These are phyloP conservation scores for Falciphora oryzae DNA, from an alignment of 2,329 filamentous ascomycete genomes.

Conservation along the genomic window DNA sequence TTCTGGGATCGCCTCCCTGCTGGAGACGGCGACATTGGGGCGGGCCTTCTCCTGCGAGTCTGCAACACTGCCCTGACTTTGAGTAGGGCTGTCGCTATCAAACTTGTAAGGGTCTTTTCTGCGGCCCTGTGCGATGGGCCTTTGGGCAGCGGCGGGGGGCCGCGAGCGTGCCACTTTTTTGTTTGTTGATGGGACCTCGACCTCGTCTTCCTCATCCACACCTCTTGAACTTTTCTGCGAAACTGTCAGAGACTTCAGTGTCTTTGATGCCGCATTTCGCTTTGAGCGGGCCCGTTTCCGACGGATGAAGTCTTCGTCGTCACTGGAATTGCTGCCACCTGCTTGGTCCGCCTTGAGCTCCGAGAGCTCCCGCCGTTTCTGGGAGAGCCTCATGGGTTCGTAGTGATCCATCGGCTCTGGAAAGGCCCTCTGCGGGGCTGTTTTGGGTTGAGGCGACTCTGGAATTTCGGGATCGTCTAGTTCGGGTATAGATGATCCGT, in stretches of 20 bases:
- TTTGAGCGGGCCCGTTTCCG: slow-evolving; percentile 31
- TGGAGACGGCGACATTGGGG: neutral
- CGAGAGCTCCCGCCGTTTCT: slow-evolving; percentile 29
- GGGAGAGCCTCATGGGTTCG: slow-evolving; percentile 40
- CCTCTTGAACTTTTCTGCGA: slow-evolving; percentile 16
- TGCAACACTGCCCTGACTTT: slow-evolving; percentile 5
- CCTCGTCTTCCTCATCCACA: slow-evolving; percentile 26
- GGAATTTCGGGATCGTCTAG: slow-evolving; percentile 12
- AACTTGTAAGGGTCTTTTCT: neutral
- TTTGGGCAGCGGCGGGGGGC: neutral
- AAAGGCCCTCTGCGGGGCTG: slow-evolving; percentile 11
- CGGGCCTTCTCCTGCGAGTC: slow-evolving; percentile 8
- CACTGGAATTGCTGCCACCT: slow-evolving; percentile 21
- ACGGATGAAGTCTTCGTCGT: slow-evolving; percentile 31
- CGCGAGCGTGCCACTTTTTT: slow-evolving; percentile 14
- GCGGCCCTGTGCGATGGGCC: too few relatives aligned
- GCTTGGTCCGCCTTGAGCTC: slow-evolving; percentile 18
- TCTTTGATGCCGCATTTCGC: slow-evolving; percentile 33
- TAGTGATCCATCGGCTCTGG: slow-evolving; percentile 34
- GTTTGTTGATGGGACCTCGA: slow-evolving; percentile 29
- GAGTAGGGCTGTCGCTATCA: slow-evolving; percentile 4
- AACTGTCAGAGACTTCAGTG: slow-evolving; percentile 36
- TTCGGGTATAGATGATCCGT: neutral
- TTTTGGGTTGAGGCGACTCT: slow-evolving; percentile 15
- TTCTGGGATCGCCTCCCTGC: slow-evolving; percentile 18